phyloP scores from a whole-genome alignment of 306 rosid genomes.

The Lathyrus sativus region DNA sequence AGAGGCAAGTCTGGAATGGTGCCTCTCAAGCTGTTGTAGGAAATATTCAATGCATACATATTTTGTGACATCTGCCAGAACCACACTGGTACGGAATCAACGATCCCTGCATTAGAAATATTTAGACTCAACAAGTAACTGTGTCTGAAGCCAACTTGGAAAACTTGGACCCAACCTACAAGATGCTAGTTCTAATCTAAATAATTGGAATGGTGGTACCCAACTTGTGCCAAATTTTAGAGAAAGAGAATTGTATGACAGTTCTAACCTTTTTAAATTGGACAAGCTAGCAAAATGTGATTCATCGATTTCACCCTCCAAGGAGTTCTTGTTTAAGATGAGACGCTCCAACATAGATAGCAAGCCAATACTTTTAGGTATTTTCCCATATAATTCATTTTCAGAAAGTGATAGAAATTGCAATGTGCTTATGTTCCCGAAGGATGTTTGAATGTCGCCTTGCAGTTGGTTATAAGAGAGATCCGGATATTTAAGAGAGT shows the following conservation, averaged over 20 bases:
- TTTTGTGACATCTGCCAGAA: neutral
- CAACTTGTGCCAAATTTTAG: neutral
- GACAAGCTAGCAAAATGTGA: neutral
- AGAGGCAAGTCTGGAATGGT: neutral
- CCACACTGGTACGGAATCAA: neutral
- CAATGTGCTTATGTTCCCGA: neutral
- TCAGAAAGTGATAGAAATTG: neutral
- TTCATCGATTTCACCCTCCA: slow-evolving; percentile 4
- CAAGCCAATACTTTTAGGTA: neutral
- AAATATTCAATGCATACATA: neutral
- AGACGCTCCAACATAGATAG: neutral
- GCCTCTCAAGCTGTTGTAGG: slow-evolving; percentile 8
- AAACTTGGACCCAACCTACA: slow-evolving; percentile 5
- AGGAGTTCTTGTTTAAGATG: neutral
- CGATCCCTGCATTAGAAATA: neutral
- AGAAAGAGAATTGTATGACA: neutral
- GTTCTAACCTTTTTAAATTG: neutral
- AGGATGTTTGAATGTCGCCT: neutral
- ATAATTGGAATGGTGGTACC: slow-evolving; percentile 16
- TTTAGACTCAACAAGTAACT: neutral
- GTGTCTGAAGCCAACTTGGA: slow-evolving; percentile 22
- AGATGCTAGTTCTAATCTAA: neutral
- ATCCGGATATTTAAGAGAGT: neutral
- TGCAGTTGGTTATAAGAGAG: neutral
- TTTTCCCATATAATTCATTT: neutral